Evolutionary conservation across 78 protist species (phyloP), one percentile per base, ranked within the genome.

Genomic region (Speleostelium caveatum): DNA sequence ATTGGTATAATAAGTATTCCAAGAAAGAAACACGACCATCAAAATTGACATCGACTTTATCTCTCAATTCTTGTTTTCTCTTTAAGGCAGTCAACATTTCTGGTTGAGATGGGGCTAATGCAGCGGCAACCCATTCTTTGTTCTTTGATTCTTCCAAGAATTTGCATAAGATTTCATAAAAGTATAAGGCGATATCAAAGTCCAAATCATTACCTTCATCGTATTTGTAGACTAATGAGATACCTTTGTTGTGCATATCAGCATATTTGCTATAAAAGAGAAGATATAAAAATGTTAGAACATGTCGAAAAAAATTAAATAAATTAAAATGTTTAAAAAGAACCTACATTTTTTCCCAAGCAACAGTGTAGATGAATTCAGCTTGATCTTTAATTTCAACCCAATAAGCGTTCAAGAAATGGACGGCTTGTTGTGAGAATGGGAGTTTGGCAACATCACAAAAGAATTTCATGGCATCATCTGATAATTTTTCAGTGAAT

Each of bases 391-490:
- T 21, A 42, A 92, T 38, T 68, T 92, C 95, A 59, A 58, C 49
- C 95, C 95, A 92, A 73, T 92, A 92, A 41, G 95, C 95, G 62
- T 92, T 92, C 61, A 92, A 69, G 67, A 92, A 92, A 51, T 88
- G 92, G 41, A 92, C 95, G 51, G 95, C 95, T 78, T 92, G 95
- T 86, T 92, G 87, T 17, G 95, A 92, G 92, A 92, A 92, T 60
- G 92, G 86, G 12, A 32, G 24, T 16, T 69, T 49, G 30, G 89
- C 76, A 67, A 92, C 86, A 2, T 55, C 53, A 62, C 51, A 63
- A 74, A 92, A 92, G 77, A 75, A 92, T 21, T 35, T 65, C 76
- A 92, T 35, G 2, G 95, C 92, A 32, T 92, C 95, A 51, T 38
- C 75, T 30, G 53, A 60, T 73, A 92, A 78, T 83, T 85, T 92